phyloP scores from a whole-genome alignment of 106 monocot genomes.

The Phalaenopsis aphrodite region DNA sequence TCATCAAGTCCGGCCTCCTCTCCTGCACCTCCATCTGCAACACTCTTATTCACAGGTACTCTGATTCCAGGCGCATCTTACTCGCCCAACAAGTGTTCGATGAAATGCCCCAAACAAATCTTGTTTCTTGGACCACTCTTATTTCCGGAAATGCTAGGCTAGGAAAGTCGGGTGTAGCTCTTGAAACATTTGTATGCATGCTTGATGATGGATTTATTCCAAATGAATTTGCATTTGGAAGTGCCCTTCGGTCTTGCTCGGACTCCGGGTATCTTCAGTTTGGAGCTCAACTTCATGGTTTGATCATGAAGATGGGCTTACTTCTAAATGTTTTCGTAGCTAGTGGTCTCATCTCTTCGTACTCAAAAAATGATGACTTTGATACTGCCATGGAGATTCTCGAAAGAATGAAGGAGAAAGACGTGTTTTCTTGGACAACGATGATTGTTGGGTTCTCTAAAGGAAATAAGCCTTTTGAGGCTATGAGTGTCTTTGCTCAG shows the following conservation, averaged over 20 bases:
- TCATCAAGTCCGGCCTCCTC: constrained; percentile 22
- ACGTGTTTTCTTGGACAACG: constrained; percentile 36
- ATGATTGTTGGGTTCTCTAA: constrained; percentile 45
- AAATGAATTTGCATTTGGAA: background rate
- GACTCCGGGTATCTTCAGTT: background rate
- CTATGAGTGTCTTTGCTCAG: constrained; percentile 26
- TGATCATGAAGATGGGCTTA: background rate
- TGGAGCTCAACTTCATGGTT: background rate
- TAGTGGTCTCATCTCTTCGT: background rate
- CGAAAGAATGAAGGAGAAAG: constrained; percentile 21
- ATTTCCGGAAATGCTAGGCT: constrained; percentile 23
- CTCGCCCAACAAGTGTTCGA: constrained; percentile 23
- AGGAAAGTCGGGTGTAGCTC: background rate
- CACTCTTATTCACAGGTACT: constrained; percentile 42
- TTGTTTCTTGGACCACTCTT: constrained; percentile 47
- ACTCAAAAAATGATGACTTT: constrained; percentile 8
- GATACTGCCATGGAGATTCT: constrained; percentile 5
- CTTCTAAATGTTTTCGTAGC: background rate
- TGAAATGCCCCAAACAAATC: constrained; percentile 16
- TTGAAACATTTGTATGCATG: constrained; percentile 1
- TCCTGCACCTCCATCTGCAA: constrained; percentile 31
- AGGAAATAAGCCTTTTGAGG: constrained; percentile 20
- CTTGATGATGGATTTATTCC: background rate
- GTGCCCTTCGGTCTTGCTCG: background rate
- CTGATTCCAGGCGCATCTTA: constrained; percentile 13